phyloP scores from a whole-genome alignment of 306 rosid species.

The Prunus mume region DNA sequence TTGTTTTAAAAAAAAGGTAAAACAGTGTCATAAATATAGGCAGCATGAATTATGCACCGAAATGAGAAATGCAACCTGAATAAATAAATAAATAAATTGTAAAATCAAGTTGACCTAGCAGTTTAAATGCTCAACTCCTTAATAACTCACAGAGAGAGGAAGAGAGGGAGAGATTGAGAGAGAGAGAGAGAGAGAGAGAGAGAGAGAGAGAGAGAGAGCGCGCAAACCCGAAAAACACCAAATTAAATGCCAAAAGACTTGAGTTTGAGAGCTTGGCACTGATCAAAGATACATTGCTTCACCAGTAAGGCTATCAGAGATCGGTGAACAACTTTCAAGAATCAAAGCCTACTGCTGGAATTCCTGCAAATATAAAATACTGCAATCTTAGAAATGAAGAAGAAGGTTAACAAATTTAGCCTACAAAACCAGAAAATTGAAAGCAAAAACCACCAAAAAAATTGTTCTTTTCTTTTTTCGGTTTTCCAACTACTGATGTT shows the following conservation, averaged over 20 bases:
- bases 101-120: neutral
- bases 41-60: neutral
- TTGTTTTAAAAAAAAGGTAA: neutral
- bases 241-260: constrained; percentile 21
- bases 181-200: no score
- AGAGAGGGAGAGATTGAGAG: no score
- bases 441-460: constrained; percentile 4
- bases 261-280: constrained; percentile 14
- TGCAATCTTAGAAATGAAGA: constrained; percentile 12
- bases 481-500: neutral
- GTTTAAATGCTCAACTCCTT: neutral
- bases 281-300: constrained; percentile 23
- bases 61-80: neutral
- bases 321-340: constrained; percentile 26
- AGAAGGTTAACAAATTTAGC: neutral
- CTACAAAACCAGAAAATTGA: neutral
- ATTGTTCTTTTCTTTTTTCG: neutral
- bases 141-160: neutral
- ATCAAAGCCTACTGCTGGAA: constrained; percentile 32
- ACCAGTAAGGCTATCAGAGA: constrained; percentile 26
- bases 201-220: neutral
- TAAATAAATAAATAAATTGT: neutral
- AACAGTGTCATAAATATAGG: neutral
- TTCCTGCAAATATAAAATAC: constrained; percentile 17
- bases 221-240: constrained; percentile 29